Evolutionary conservation across 306 rosid genomes (phyloP).

Genomic region (Fragaria ananassa): DNA sequence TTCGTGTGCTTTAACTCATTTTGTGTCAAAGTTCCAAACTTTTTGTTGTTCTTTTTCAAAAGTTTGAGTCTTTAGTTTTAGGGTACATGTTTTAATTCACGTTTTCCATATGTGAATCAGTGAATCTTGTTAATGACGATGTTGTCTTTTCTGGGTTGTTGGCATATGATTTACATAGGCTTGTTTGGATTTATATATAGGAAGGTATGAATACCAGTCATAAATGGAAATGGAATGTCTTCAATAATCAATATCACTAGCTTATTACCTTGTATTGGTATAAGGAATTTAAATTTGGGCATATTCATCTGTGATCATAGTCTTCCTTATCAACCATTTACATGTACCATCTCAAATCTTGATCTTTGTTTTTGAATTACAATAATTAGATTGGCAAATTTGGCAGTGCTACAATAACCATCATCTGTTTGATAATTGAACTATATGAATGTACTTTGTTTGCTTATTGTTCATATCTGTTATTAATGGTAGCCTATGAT

Average conservation of each 20-base stretch:
- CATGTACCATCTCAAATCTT: background rate
- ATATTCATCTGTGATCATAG: background rate
- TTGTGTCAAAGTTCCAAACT: background rate
- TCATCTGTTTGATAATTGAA: background rate
- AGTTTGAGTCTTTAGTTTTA: background rate
- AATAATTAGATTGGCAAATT: background rate
- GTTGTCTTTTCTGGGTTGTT: slow-evolving; percentile 12
- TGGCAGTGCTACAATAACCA: background rate
- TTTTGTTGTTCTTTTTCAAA: background rate
- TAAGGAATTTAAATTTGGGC: background rate
- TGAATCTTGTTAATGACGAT: slow-evolving; percentile 7
- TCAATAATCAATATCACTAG: no score
- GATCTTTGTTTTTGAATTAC: background rate
- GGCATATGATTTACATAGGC: background rate
- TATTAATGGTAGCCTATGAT: background rate
- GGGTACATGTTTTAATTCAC: background rate
- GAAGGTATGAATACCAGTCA: background rate
- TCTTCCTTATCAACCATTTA: background rate
- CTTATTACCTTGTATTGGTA: background rate
- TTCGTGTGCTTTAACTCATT: background rate
- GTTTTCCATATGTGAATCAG: slow-evolving; percentile 4
- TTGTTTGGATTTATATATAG: background rate
- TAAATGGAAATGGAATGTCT: background rate
- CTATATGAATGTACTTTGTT: background rate
- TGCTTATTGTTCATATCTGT: background rate